Evolutionary conservation across 768 basidiomycete species (phyloP).

Genomic region (Suillus brevipes): DNA sequence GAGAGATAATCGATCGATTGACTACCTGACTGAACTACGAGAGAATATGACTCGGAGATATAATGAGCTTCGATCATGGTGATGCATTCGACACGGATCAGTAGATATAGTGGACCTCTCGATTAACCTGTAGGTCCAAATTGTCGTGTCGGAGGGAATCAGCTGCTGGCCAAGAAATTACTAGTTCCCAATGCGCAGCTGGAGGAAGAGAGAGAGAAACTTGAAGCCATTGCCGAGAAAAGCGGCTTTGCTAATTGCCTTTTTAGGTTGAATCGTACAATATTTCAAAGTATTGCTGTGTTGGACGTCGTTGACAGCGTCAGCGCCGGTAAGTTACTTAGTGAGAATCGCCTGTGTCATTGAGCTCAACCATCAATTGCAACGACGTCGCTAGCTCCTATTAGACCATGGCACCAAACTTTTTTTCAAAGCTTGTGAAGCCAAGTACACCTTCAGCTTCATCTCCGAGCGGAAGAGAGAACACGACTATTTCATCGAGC

Average conservation of each 20-base stretch:
- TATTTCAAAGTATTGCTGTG: background rate
- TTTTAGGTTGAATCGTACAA: background rate
- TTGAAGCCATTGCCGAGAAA: too few relatives aligned
- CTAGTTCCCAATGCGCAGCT: too few relatives aligned
- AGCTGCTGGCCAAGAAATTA: too few relatives aligned
- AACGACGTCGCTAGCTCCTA: background rate
- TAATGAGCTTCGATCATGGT: too few relatives aligned
- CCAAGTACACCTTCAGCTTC: constrained; percentile 10
- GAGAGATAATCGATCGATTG: too few relatives aligned
- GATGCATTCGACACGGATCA: too few relatives aligned
- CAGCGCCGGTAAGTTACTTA: background rate
- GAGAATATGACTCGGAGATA: too few relatives aligned
- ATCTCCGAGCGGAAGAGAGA: constrained; percentile 10
- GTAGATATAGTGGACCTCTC: too few relatives aligned
- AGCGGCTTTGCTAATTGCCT: background rate
- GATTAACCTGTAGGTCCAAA: too few relatives aligned
- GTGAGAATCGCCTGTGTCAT: background rate
- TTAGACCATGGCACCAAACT: constrained; percentile 27
- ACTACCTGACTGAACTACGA: too few relatives aligned
- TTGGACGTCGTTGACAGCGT: background rate
- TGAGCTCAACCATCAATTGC: constrained; percentile 4
- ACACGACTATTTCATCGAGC: background rate
- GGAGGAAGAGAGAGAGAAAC: too few relatives aligned
- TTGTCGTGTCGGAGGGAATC: too few relatives aligned
- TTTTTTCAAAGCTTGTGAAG: constrained; percentile 33